Base-by-base conservation (phyloP, 176 grass and related monocot species). In the Lolium rigidum region DNA sequence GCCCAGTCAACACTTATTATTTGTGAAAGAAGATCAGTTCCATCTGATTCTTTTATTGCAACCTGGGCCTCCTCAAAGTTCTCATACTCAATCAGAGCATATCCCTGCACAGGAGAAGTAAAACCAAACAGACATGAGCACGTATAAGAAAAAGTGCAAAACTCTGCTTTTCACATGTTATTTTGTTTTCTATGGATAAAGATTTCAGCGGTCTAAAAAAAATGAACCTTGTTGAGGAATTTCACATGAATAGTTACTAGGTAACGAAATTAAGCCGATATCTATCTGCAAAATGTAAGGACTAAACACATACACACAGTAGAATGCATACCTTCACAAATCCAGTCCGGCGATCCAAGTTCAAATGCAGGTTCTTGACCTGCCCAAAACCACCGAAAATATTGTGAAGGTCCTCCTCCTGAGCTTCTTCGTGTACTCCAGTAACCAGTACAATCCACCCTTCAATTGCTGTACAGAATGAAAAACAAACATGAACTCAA, bases 321-420 rank as follows among this genome's bases (percentile, higher is more conserved):
- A 67, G 12, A 75, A 49, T 66, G 89, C 54, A 72, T 55, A 94
- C 94, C 94, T 97, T 97, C 37, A 97, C 94, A 81, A 92, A 97
- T 91, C 94, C 94, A 80, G 94, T 92, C 54, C 94, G 90, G 37
- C 94, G 92, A 50, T 97, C 90, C 62, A 97, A 65, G 87, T 97
- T 97, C 83, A 97, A 85, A 91, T 97, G 94, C 88, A 97, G 85
- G 64, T 97, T 97, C 79, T 90, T 97, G 65, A 97, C 90, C 81
- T 94, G 90, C 54, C 94, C 94, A 63, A 77, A 97, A 21, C 92
- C 92, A 47, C 88, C 77, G 49, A 97, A 94, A 89, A 82, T 78
- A 89, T 90, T 89, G 67, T 91, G 94, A 73, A 97, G 74, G 50
- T 89, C 92, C 39, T 97, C 94, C 90, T 97, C 94, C 83, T 92